Percentiles rank a stretch among this genome's conserved stretches.
phyloP scores from a whole-genome alignment of 2,329 filamentous ascomycete genomes.

The Alternaria novae-zelandiae region DNA sequence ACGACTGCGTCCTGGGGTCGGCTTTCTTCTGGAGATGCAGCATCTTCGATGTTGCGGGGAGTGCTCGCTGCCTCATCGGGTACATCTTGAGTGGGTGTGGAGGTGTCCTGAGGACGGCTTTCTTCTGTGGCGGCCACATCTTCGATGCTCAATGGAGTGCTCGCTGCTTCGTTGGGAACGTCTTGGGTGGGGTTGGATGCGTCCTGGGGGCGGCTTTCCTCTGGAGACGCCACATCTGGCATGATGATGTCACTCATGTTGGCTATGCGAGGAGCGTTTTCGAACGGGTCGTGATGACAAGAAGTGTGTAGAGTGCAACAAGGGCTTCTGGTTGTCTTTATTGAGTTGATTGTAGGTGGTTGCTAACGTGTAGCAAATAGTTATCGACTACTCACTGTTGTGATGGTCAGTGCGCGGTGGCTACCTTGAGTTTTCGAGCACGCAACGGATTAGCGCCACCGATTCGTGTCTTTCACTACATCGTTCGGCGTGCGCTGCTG shows the following conservation, averaged over 20 bases:
- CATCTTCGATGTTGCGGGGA: background rate
- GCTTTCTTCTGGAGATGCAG: background rate
- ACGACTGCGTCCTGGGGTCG: fast-evolving
- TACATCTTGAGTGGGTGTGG: background rate
- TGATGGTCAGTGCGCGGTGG: background rate
- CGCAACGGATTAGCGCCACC: background rate
- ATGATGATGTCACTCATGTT: background rate
- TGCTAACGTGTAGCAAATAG: background rate
- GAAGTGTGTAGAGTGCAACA: background rate
- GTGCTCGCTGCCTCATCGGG: background rate
- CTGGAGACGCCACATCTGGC: background rate
- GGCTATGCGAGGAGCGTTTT: background rate
- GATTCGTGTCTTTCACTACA: background rate
- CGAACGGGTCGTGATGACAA: fast-evolving
- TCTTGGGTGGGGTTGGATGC: background rate
- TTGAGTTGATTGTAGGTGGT: background rate
- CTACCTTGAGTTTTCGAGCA: background rate
- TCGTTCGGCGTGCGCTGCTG: fast-evolving
- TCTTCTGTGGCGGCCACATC: background rate
- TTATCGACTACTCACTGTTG: background rate
- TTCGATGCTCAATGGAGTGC: background rate
- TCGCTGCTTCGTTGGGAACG: background rate
- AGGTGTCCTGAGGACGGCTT: background rate
- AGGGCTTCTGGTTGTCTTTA: background rate
- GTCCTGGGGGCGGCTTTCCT: background rate